A percentile compares a stretch with the other conserved stretches of the same genome.
Evolutionary conservation across 2,329 filamentous ascomycete species (phyloP).

Genomic region (Lecanicillium sp.): DNA sequence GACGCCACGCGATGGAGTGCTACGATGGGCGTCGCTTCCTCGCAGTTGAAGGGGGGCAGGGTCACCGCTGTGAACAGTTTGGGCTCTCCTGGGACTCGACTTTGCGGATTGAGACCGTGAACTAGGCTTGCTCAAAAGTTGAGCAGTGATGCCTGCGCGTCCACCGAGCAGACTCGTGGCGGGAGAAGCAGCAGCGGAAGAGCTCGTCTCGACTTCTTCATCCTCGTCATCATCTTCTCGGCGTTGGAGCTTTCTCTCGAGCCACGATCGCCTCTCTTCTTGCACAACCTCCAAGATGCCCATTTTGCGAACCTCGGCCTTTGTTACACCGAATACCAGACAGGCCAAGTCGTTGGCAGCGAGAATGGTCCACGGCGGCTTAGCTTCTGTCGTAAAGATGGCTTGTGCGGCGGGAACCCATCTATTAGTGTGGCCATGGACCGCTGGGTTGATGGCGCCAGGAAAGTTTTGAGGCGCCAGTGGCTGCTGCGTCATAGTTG

Average conservation of each 20-base stretch:
- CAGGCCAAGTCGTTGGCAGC: conserved; percentile 95
- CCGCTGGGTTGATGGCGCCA: conserved; percentile 44
- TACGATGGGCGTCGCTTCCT: conserved; percentile 53
- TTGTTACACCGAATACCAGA: conserved; percentile 97
- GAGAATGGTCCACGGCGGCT: conserved; percentile 89
- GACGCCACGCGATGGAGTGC: conserved; percentile 77
- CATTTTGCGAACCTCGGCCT: conserved; percentile 86
- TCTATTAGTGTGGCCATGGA: conserved; percentile 85
- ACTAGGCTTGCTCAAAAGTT: conserved; percentile 76
- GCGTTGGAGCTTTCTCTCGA: conserved; percentile 72
- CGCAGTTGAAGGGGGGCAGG: conserved; percentile 47
- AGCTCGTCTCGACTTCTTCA: conserved; percentile 22
- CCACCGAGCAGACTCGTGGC: conserved; percentile 58
- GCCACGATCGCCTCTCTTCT: conserved; percentile 79
- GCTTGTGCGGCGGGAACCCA: conserved; percentile 90
- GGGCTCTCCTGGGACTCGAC: conserved; percentile 48
- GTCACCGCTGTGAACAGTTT: conserved; percentile 54
- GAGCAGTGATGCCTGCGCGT: conserved; percentile 71
- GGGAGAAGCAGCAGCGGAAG: conserved; percentile 30
- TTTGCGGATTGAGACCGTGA: conserved; percentile 48
- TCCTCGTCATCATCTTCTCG: conserved; percentile 28
- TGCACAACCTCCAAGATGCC: conserved; percentile 93
- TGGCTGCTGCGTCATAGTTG: conserved; percentile 30
- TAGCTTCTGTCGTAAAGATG: conserved; percentile 92
- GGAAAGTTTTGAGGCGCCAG: conserved; percentile 35